phyloP scores from a whole-genome alignment of 768 basidiomycete genomes.

The Kondoa subrosea region DNA sequence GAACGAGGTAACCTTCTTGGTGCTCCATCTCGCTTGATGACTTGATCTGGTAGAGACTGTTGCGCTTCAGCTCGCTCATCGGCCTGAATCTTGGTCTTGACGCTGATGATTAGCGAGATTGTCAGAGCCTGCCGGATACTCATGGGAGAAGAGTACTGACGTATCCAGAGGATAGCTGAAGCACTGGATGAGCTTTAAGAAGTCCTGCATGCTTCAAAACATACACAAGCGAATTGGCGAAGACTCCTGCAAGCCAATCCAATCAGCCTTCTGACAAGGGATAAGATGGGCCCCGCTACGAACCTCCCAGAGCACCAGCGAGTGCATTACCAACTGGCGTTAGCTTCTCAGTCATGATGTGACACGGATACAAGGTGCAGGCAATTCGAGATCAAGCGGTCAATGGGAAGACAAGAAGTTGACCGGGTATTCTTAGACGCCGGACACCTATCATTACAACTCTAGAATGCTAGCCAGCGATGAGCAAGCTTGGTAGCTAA shows the following conservation, averaged over 20 bases:
- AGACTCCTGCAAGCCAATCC: conserved; percentile 33
- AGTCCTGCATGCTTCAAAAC: background rate
- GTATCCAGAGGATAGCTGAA: conserved; percentile 84
- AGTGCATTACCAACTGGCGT: conserved; percentile 79
- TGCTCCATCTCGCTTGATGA: conserved; percentile 36
- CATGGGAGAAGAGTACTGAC: conserved; percentile 37
- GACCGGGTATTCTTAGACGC: no score
- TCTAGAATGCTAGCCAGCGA: conserved; percentile 18
- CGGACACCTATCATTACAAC: background rate
- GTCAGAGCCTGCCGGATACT: background rate
- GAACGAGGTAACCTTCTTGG: conserved; percentile 32
- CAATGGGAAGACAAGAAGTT: no score
- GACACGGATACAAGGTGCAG: background rate
- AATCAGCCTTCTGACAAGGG: background rate
- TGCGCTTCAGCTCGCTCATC: conserved; percentile 29
- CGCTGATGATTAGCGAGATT: conserved; percentile 37
- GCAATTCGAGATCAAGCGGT: background rate
- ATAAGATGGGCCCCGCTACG: conserved; percentile 29
- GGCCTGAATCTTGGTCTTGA: conserved; percentile 90
- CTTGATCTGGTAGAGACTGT: background rate
- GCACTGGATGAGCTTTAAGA: background rate
- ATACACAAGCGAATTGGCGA: conserved; percentile 67
- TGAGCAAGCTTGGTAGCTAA: conserved; percentile 16
- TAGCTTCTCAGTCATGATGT: conserved; percentile 30
- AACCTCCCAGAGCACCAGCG: conserved; percentile 79